phyloP scores from a whole-genome alignment of 2,329 filamentous ascomycete species.

The Tolypocladium capitatum region DNA sequence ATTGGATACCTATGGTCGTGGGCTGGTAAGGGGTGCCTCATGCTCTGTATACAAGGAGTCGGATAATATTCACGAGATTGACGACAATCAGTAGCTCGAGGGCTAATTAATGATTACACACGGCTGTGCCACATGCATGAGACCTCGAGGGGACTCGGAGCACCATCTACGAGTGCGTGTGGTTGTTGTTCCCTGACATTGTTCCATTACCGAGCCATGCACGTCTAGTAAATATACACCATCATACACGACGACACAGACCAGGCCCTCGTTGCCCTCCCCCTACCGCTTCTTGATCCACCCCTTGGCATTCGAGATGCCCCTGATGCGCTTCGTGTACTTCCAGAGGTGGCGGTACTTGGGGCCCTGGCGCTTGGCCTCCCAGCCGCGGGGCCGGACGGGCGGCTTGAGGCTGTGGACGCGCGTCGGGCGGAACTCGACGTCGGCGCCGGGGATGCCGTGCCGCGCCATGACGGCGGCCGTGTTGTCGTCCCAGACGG shows the following conservation, averaged over 20 bases:
- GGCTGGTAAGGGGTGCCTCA: background rate
- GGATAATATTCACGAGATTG: background rate
- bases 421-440: conserved; percentile 75
- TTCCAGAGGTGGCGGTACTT: conserved; percentile 55
- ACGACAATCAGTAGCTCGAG: background rate
- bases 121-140: background rate
- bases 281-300: conserved; percentile 27
- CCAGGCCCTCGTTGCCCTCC: background rate
- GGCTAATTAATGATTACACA: background rate
- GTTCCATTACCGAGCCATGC: background rate
- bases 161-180: too few species aligned
- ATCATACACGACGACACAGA: background rate
- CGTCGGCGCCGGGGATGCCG: conserved; percentile 58
- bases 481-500: conserved; percentile 78
- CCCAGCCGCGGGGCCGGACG: conserved; percentile 50
- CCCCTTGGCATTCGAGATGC: conserved; percentile 27
- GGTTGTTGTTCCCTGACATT: background rate
- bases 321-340: conserved; percentile 46
- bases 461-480: conserved; percentile 75
- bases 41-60: background rate
- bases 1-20: background rate
- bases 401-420: conserved; percentile 54
- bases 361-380: conserved; percentile 49
- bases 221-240: background rate
- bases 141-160: too few species aligned